Evolutionary conservation across 331 rosid species (phyloP), one percentile per base, ranked within the genome.

Genomic region (Acacia pycnantha): DNA sequence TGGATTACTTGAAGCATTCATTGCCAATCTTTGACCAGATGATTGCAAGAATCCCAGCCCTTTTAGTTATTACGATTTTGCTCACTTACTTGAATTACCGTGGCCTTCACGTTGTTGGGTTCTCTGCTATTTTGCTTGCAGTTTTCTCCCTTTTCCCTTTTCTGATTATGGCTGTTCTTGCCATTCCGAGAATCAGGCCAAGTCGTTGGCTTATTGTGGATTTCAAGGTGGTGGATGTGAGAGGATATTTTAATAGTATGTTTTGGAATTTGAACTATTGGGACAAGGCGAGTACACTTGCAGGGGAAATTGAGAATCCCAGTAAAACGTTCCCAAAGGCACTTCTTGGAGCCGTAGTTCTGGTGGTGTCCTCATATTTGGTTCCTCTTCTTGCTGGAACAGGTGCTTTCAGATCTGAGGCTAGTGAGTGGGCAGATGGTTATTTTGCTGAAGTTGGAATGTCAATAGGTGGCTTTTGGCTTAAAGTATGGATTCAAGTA

Each of bases 261-360:
- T 91, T 89, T 79, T 91, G 95, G 95, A 91, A 91, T 58, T 62
- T 91, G 81, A 91, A 91, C 47, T 89, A 89, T 41, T 91, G 95
- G 95, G 95, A 91, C 33, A 91, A 91, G 77, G 95, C 91, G 44
- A 91, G 92, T 79, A 87, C 93, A 8, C 82, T 91, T 37, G 91
- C 91, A 2, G 93, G 93, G 66, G 95, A 91, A 83, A 86, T 89
- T 51, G 91, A 71, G 4, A 46, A 24, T 71, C 58, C 76, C 14
- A 71, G 58, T 71, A 71, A 71, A 26, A 71, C 76, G 2, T 71
- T 71, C 40, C 76, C 76, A 71, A 71, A 44, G 51, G 76, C 76
- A 6, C 54, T 71, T 71, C 35, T 71, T 44, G 76, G 76, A 29
- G 58, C 40, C 0, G 58, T 71, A 1, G 41, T 71, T 46, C 5